These are phyloP conservation scores for Apiotrichum mycotoxinovorans DNA, from an alignment of 1,284 basidiomycete genomes.

Conservation along the genomic window DNA sequence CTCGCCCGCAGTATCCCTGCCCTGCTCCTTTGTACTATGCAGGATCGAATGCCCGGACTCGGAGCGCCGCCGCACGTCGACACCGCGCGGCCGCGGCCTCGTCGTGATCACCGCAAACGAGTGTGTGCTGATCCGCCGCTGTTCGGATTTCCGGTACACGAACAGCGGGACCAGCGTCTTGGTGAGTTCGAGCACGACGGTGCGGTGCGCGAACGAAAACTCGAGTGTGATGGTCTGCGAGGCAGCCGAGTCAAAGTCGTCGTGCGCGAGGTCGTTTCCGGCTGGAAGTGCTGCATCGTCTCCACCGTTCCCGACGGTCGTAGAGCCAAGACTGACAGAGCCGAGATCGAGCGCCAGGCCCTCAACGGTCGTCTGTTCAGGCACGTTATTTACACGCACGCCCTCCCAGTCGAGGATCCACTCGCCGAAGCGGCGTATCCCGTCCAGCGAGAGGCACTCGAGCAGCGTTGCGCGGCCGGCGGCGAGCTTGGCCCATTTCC, in stretches of 20 bases:
- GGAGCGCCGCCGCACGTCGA: neutral
- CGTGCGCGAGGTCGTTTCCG: slow-evolving; percentile 26
- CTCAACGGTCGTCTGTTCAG: neutral
- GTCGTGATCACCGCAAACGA: slow-evolving; percentile 36
- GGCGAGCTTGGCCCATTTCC: slow-evolving; percentile 29
- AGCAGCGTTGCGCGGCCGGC: slow-evolving; percentile 21
- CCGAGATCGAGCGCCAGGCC: neutral
- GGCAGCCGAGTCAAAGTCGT: neutral
- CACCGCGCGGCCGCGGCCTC: slow-evolving; percentile 11
- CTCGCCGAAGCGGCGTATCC: slow-evolving; percentile 29
- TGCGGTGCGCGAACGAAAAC: slow-evolving; percentile 14
- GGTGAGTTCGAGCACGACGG: slow-evolving; percentile 31
- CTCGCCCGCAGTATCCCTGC: no score
- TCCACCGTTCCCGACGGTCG: no score
- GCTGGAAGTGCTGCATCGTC: neutral
- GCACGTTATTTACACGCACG: neutral
- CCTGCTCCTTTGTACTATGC: neutral
- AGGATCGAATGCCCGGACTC: neutral
- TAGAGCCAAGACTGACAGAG: no score
- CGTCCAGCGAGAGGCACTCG: slow-evolving; percentile 32
- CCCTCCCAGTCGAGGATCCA: slow-evolving; percentile 26
- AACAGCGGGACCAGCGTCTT: slow-evolving; percentile 33
- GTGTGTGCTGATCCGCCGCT: slow-evolving; percentile 22
- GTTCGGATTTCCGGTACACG: neutral
- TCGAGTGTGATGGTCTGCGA: slow-evolving; percentile 24